A percentile compares a stretch with the other conserved stretches of the same genome.
phyloP scores from a whole-genome alignment of 2,329 filamentous ascomycete species.

The Hypoxylon sp. region DNA sequence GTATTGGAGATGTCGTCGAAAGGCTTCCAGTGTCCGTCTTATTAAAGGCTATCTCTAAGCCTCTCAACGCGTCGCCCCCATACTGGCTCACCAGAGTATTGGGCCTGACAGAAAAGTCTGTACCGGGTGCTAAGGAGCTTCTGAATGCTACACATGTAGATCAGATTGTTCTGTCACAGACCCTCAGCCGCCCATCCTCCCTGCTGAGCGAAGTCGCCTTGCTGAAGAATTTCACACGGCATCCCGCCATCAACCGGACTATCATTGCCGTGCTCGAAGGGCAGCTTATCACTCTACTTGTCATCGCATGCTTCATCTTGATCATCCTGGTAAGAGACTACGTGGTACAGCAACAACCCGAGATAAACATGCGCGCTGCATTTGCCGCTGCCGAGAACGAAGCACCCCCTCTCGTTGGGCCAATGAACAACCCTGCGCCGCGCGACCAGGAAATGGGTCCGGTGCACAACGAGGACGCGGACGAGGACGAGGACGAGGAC shows the following conservation, averaged over 20 bases:
- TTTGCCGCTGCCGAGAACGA: slow-evolving; percentile 64
- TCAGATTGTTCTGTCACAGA: slow-evolving; percentile 34
- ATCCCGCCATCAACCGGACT: slow-evolving; percentile 78
- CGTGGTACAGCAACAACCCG: slow-evolving; percentile 96
- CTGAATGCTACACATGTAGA: slow-evolving; percentile 43
- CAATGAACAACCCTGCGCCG: slow-evolving; percentile 32
- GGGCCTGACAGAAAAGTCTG: slow-evolving; percentile 36
- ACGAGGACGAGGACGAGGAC: too few relatives aligned
- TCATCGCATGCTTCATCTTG: slow-evolving; percentile 95
- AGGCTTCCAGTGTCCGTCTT: slow-evolving; percentile 49
- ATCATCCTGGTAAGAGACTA: slow-evolving; percentile 97
- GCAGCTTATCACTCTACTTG: slow-evolving; percentile 89
- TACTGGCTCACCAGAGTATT: slow-evolving; percentile 51
- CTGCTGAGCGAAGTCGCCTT: slow-evolving; percentile 69
- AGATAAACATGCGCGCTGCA: slow-evolving; percentile 82
- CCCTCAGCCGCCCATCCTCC: slow-evolving; percentile 51
- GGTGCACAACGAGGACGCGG: slow-evolving; percentile 32
- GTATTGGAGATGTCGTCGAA: slow-evolving; percentile 53
- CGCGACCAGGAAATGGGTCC: slow-evolving; percentile 20
- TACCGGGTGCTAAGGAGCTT: slow-evolving; percentile 35
- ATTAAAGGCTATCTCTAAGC: slow-evolving; percentile 47
- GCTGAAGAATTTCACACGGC: slow-evolving; percentile 73
- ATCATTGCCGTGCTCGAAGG: slow-evolving; percentile 89
- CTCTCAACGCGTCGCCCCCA: slow-evolving; percentile 51
- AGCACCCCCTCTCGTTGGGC: slow-evolving; percentile 34